These are phyloP conservation scores for Petunia hybrid DNA, from an alignment of 305 asterid species.

Conservation along the genomic window DNA sequence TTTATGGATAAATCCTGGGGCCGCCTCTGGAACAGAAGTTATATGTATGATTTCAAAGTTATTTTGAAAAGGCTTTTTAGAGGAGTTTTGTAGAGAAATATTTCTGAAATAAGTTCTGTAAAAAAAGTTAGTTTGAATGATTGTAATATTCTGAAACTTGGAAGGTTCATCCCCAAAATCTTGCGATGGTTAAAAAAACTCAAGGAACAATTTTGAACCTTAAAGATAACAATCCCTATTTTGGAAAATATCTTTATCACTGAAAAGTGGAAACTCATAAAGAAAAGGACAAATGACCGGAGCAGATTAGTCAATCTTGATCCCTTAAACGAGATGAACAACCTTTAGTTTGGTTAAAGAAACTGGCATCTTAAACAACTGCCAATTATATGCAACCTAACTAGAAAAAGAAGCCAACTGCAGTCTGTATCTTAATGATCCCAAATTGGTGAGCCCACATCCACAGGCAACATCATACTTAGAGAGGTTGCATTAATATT, in stretches of 20 bases:
- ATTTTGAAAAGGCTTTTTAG: too few relatives aligned
- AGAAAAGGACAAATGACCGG: not conserved
- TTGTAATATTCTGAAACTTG: too few relatives aligned
- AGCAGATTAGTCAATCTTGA: not conserved
- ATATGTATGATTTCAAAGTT: too few relatives aligned
- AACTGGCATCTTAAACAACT: not conserved
- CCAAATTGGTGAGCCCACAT: conserved; percentile 20
- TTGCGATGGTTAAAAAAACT: not conserved
- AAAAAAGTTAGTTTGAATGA: too few relatives aligned
- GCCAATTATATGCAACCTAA: conserved; percentile 21
- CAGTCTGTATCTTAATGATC: conserved; percentile 35
- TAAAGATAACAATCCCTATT: not conserved
- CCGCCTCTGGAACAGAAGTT: too few relatives aligned
- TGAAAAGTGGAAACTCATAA: not conserved
- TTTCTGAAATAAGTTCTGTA: too few relatives aligned
- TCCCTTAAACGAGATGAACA: too few relatives aligned
- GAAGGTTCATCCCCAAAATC: not conserved
- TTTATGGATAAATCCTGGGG: too few relatives aligned
- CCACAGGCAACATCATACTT: conserved; percentile 30
- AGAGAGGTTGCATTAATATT: conserved; percentile 40
- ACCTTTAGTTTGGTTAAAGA: not conserved
- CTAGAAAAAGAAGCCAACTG: not conserved
- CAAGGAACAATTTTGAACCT: not conserved
- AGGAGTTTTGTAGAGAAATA: too few relatives aligned
- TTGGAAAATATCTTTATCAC: not conserved